These are phyloP conservation scores for Lipomyces oligophaga DNA, from an alignment of 805 yeast species.

Conservation along the genomic window DNA sequence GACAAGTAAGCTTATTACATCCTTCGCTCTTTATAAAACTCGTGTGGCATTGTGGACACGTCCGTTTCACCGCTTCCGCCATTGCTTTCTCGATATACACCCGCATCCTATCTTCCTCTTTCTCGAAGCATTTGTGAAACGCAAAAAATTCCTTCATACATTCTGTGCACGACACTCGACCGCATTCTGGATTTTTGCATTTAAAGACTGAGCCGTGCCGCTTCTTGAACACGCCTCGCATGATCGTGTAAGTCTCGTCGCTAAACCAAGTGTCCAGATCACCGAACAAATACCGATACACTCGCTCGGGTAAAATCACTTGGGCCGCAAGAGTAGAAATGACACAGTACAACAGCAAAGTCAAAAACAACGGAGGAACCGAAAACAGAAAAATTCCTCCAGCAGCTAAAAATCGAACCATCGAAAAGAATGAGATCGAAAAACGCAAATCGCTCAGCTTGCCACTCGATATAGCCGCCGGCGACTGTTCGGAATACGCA, in stretches of 20 bases:
- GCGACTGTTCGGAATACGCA: conserved; percentile 19
- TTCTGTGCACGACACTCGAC: conserved; percentile 23
- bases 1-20: conserved; percentile 29
- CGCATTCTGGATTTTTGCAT: conserved; percentile 23
- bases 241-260: conserved; percentile 4
- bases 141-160: conserved; percentile 27
- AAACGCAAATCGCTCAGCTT: conserved; percentile 2
- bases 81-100: conserved; percentile 26
- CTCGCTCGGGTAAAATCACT: conserved; percentile 1
- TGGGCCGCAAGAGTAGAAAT: background rate
- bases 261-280: conserved; percentile 4
- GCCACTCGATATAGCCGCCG: conserved; percentile 15
- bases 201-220: conserved; percentile 24
- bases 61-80: conserved; percentile 29
- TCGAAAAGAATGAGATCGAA: conserved; percentile 1
- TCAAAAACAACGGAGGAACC: background rate
- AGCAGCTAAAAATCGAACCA: conserved; percentile 3
- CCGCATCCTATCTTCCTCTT: conserved; percentile 24
- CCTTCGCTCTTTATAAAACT: conserved; percentile 28
- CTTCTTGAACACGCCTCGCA: conserved; percentile 16
- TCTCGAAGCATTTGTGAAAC: conserved; percentile 26
- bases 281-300: conserved; percentile 6
- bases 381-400: conserved; percentile 2
- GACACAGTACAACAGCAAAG: background rate
- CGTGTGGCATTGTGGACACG: conserved; percentile 27